Conservation (phyloP, 2,329 filamentous ascomycete species). For the Arthroderma sp. region DNA sequence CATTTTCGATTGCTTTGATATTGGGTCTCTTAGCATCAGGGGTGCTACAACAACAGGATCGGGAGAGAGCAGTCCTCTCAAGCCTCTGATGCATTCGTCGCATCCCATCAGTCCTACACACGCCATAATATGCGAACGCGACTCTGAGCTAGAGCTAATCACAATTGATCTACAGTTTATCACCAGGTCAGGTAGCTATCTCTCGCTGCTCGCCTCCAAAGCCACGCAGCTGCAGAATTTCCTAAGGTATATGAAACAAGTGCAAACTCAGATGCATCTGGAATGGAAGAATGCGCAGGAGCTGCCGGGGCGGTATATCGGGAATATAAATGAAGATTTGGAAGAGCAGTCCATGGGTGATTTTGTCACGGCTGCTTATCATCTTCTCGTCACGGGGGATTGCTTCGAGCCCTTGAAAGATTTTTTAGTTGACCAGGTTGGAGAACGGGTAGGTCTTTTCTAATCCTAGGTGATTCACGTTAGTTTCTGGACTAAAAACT, state of each 20-base stretch:
- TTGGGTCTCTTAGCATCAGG: constrained; percentile 45
- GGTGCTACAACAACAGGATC: not conserved
- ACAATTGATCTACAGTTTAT: constrained; percentile 77
- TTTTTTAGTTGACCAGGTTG: constrained; percentile 75
- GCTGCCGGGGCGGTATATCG: constrained; percentile 63
- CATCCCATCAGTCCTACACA: constrained; percentile 66
- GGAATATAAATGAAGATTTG: constrained; percentile 63
- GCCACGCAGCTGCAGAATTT: constrained; percentile 79
- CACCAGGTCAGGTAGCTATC: constrained; percentile 56
- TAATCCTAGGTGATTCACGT: too few relatives aligned
- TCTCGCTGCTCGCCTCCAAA: constrained; percentile 74
- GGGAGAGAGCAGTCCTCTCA: constrained; percentile 21
- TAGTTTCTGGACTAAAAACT: too few relatives aligned
- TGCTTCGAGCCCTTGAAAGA: constrained; percentile 63
- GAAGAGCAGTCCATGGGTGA: constrained; percentile 49
- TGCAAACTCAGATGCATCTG: constrained; percentile 60
- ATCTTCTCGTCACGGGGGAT: constrained; percentile 72
- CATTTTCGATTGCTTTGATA: constrained; percentile 74
- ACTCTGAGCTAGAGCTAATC: constrained; percentile 39
- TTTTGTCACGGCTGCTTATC: constrained; percentile 66
- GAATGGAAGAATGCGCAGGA: constrained; percentile 78
- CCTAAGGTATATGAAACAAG: constrained; percentile 70
- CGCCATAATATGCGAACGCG: constrained; percentile 44
- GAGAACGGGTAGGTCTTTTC: constrained; percentile 51
- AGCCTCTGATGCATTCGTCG: constrained; percentile 49